Evolutionary conservation across 2,329 filamentous ascomycete species (phyloP).

Genomic region (Aureobasidium sp.): DNA sequence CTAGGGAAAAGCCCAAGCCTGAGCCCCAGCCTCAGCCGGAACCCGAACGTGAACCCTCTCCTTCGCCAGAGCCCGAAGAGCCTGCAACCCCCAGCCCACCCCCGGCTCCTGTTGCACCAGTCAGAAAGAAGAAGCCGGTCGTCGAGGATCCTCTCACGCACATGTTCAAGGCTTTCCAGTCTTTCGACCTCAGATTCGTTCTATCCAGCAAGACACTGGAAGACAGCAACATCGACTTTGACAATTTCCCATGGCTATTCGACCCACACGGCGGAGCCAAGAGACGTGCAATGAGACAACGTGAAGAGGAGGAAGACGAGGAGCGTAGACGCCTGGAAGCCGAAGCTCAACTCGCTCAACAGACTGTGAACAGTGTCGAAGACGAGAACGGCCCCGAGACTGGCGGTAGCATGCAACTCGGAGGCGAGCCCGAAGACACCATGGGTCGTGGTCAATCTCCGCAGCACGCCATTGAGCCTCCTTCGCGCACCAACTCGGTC

Average conservation of each 20-base stretch:
- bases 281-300: slow-evolving; percentile 60
- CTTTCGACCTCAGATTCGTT: slow-evolving; percentile 43
- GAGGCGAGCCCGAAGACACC: slow-evolving; percentile 83
- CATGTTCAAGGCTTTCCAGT: slow-evolving; percentile 33
- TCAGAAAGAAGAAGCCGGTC: slow-evolving; percentile 2
- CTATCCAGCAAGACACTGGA: slow-evolving; percentile 42
- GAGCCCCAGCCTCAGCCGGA: slow-evolving; percentile 15
- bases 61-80: slow-evolving; percentile 12
- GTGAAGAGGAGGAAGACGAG: slow-evolving; percentile 54
- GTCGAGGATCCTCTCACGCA: slow-evolving; percentile 22
- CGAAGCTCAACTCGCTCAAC: slow-evolving; percentile 45
- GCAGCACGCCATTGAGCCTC: slow-evolving; percentile 62
- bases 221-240: slow-evolving; percentile 43
- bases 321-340: slow-evolving; percentile 46
- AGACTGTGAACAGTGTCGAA: slow-evolving; percentile 32
- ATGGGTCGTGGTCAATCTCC: slow-evolving; percentile 49
- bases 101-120: background rate
- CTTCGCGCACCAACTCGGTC: slow-evolving; percentile 48
- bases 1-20: slow-evolving; percentile 6
- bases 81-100: background rate
- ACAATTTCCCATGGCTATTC: slow-evolving; percentile 66
- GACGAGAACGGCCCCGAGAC: slow-evolving; percentile 66
- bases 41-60: slow-evolving; percentile 2
- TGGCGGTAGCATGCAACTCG: slow-evolving; percentile 78
- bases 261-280: slow-evolving; percentile 76